Percentiles rank a stretch among this genome's conserved stretches.
These are phyloP conservation scores for Fagopyrum esculentum DNA, from an alignment of 148 eudicot genomes.

Conservation along the genomic window DNA sequence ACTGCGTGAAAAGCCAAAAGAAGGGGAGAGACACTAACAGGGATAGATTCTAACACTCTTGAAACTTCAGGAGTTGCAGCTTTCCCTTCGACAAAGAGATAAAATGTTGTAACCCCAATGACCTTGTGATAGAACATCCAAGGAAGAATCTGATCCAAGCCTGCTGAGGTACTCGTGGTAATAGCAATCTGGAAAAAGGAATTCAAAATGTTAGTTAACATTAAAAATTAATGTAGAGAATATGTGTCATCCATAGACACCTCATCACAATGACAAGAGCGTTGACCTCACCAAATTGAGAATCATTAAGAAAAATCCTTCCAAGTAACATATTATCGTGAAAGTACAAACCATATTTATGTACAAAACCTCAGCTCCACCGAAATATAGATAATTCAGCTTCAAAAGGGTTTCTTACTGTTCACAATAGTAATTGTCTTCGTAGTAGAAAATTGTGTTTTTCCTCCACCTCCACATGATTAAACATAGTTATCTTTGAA, in stretches of 20 bases:
- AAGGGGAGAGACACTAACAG: slow-evolving; percentile 42
- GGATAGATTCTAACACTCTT: slow-evolving; percentile 75
- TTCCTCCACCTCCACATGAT: background rate
- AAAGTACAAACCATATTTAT: background rate
- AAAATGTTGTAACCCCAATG: slow-evolving; percentile 73
- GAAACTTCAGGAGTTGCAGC: slow-evolving; percentile 80
- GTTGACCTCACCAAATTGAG: background rate
- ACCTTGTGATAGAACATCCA: slow-evolving; percentile 92
- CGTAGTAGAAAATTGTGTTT: background rate
- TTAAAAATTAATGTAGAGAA: background rate
- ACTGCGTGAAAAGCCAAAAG: background rate
- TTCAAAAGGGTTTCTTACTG: background rate
- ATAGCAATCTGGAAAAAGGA: slow-evolving; percentile 50
- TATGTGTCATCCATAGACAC: background rate
- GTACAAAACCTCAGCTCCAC: background rate
- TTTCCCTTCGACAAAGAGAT: slow-evolving; percentile 87
- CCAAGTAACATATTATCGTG: background rate
- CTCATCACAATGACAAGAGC: background rate
- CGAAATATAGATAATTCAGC: background rate
- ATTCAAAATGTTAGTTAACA: background rate
- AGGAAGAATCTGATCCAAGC: slow-evolving; percentile 77
- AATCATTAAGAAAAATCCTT: background rate
- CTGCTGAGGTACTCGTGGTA: slow-evolving; percentile 71
- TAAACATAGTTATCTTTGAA: background rate
- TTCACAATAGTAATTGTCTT: background rate